Conservation (phyloP, 1,284 basidiomycete species). For the Earliella scabrosa region DNA sequence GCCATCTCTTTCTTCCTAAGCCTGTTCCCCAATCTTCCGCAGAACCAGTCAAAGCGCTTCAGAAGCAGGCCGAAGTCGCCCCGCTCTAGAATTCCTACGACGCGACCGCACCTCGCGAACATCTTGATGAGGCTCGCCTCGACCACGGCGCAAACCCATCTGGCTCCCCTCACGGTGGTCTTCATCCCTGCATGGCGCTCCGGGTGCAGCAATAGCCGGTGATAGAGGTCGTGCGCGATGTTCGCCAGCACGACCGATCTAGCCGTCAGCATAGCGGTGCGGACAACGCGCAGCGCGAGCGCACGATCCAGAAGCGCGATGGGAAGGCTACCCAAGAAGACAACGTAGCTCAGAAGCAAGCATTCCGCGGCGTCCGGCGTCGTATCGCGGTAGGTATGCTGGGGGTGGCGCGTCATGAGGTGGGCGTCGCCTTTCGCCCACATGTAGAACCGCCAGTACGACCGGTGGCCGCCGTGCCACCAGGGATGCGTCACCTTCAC, state of each 20-base stretch:
- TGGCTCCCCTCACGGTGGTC: conserved; percentile 38
- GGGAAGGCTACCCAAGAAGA: conserved; percentile 17
- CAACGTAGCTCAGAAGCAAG: conserved; percentile 35
- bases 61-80: conserved; percentile 44
- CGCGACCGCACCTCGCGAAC: conserved; percentile 52
- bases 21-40: conserved; percentile 42
- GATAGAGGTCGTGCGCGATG: conserved; percentile 50
- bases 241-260: conserved; percentile 45
- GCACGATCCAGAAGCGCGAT: conserved; percentile 13
- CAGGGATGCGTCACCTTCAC: conserved; percentile 59
- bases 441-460: conserved; percentile 59
- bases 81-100: conserved; percentile 49
- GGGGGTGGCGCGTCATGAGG: conserved; percentile 51
- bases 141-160: conserved; percentile 46
- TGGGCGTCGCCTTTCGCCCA: conserved; percentile 63
- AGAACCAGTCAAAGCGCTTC: conserved; percentile 60
- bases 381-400: conserved; percentile 48
- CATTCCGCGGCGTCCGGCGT: conserved; percentile 57
- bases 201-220: conserved; percentile 47
- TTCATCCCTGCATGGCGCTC: conserved; percentile 39
- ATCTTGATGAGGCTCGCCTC: conserved; percentile 57
- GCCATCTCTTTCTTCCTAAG: conserved; percentile 47
- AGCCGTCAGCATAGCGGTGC: conserved; percentile 30
- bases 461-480: conserved; percentile 54
- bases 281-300: conserved; percentile 1